phyloP scores from a whole-genome alignment of 352 stramenopile genomes.

The Globisporangium splendens region DNA sequence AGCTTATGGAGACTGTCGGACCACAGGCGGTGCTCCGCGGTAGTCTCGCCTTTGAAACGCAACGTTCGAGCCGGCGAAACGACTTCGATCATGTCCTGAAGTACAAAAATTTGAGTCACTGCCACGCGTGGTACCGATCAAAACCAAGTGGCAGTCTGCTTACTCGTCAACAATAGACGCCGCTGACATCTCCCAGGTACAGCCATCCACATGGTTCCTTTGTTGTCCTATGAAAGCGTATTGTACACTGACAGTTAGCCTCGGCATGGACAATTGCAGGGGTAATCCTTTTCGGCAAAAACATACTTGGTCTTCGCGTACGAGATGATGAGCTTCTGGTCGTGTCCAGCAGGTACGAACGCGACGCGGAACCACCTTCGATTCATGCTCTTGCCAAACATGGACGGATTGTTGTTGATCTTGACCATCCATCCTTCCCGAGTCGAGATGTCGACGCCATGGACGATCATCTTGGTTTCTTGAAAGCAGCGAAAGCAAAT shows the following conservation, averaged over 20 bases:
- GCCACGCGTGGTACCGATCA: background rate
- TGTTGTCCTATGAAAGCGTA: constrained; percentile 34
- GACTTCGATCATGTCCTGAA: constrained; percentile 80
- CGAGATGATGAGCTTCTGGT: constrained; percentile 70
- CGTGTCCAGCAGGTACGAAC: constrained; percentile 38
- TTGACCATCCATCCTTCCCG: constrained; percentile 86
- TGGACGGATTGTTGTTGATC: constrained; percentile 80
- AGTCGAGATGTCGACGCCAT: constrained; percentile 80
- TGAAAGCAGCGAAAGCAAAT: too few species aligned
- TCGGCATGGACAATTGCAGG: background rate
- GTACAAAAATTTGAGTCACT: background rate
- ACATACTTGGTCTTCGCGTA: constrained; percentile 81
- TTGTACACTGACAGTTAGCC: background rate
- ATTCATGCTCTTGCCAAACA: constrained; percentile 76
- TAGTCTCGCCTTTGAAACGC: constrained; percentile 76
- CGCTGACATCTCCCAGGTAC: constrained; percentile 73
- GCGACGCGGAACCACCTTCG: constrained; percentile 77
- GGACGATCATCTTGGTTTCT: constrained; percentile 30
- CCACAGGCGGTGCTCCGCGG: constrained; percentile 73
- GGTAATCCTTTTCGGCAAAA: background rate
- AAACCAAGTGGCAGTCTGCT: constrained; percentile 1
- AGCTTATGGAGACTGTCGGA: constrained; percentile 75
- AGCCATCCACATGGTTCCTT: constrained; percentile 79
- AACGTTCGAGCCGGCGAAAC: constrained; percentile 68
- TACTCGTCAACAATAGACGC: constrained; percentile 70